phyloP scores from a whole-genome alignment of 108 stramenopile genomes.

The Skeletonema tropicum region DNA sequence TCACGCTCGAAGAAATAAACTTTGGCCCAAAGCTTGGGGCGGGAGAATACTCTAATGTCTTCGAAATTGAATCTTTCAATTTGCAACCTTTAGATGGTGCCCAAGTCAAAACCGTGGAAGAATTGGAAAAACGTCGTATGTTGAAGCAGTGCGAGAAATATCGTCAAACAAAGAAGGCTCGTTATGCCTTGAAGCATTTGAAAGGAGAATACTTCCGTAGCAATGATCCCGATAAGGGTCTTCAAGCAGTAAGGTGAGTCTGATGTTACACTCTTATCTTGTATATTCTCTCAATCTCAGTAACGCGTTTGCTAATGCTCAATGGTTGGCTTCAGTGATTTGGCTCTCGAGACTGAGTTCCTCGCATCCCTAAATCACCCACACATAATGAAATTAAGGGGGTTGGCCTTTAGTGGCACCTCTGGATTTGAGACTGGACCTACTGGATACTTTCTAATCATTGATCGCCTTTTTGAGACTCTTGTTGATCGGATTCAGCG shows the following conservation, averaged over 20 bases:
- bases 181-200: slow-evolving; percentile 47
- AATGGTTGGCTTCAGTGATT: slow-evolving; percentile 34
- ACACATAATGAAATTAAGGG: slow-evolving; percentile 65
- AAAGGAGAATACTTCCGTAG: slow-evolving; percentile 23
- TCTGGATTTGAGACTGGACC: slow-evolving; percentile 30
- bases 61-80: slow-evolving; percentile 55
- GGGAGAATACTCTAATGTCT: slow-evolving; percentile 79
- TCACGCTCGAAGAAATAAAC: slow-evolving; percentile 58
- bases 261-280: background rate
- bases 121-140: background rate
- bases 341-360: slow-evolving; percentile 69
- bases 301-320: background rate
- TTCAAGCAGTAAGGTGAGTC: slow-evolving; percentile 34
- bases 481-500: slow-evolving; percentile 48
- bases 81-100: background rate
- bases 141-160: slow-evolving; percentile 31
- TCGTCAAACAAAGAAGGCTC: slow-evolving; percentile 21
- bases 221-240: slow-evolving; percentile 7
- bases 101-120: background rate
- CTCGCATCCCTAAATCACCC: slow-evolving; percentile 62
- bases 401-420: slow-evolving; percentile 21
- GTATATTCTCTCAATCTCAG: background rate
- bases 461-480: slow-evolving; percentile 59
- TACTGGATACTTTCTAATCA: slow-evolving; percentile 58
- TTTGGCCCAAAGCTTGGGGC: slow-evolving; percentile 65